phyloP scores from a whole-genome alignment of 2,329 filamentous ascomycete genomes.

The Alternaria sp. region DNA sequence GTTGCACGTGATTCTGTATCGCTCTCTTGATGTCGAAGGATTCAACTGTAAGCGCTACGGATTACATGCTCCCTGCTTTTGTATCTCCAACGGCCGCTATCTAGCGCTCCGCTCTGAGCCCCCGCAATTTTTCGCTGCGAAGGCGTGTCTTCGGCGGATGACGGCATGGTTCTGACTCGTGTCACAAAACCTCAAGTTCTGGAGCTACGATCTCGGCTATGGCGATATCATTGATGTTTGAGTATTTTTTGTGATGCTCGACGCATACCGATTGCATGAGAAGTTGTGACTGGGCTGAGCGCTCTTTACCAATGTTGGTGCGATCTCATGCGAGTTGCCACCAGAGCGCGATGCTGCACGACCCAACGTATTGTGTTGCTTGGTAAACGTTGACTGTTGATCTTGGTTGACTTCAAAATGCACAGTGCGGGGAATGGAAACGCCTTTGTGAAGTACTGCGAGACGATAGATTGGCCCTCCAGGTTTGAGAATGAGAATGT shows the following conservation, averaged over 20 bases:
- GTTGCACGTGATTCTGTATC: not conserved
- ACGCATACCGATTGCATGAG: not conserved
- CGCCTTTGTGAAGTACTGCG: not conserved
- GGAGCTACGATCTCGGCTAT: not conserved
- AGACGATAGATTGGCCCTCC: not conserved
- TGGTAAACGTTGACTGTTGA: not conserved
- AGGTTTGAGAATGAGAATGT: not conserved
- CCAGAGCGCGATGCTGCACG: not conserved
- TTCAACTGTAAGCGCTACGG: not conserved
- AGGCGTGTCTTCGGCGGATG: slow-evolving; percentile 2
- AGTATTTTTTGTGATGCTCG: too few species aligned
- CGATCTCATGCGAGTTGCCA: not conserved
- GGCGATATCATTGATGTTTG: not conserved
- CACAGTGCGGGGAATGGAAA: not conserved
- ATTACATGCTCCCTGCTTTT: not conserved
- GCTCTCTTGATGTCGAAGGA: not conserved
- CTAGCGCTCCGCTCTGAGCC: not conserved
- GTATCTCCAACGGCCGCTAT: not conserved
- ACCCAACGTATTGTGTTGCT: not conserved
- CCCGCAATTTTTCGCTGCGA: not conserved
- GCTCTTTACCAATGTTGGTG: not conserved
- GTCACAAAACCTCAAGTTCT: not conserved
- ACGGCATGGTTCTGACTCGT: slow-evolving; percentile 4
- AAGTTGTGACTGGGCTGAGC: not conserved
- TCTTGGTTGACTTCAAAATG: not conserved